Conservation (phyloP, 2,329 filamentous ascomycete species). For the Calonectria pseudoreteaudii region DNA sequence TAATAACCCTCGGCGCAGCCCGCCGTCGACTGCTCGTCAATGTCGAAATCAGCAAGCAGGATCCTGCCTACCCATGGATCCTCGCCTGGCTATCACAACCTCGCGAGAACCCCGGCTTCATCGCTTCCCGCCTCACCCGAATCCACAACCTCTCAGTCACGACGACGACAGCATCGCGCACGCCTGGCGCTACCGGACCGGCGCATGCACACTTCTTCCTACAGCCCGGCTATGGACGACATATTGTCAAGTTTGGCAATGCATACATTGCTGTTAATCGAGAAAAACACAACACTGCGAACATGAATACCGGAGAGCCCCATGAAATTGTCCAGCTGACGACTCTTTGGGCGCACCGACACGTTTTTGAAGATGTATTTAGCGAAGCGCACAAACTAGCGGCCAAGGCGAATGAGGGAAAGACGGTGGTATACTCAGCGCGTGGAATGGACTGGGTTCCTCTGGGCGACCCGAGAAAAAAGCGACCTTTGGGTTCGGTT, state of each 20-base stretch:
- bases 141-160: constrained; percentile 70
- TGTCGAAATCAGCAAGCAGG: constrained; percentile 94
- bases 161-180: constrained; percentile 70
- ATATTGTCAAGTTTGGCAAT: constrained; percentile 87
- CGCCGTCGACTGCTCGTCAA: constrained; percentile 91
- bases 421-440: constrained; percentile 91
- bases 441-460: constrained; percentile 86
- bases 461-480: constrained; percentile 86
- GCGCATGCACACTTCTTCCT: constrained; percentile 85
- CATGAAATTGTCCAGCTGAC: constrained; percentile 96
- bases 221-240: constrained; percentile 90
- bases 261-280: constrained; percentile 90
- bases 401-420: constrained; percentile 84
- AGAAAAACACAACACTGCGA: constrained; percentile 86
- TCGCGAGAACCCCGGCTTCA: constrained; percentile 72
- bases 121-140: constrained; percentile 68
- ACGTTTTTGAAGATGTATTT: constrained; percentile 92
- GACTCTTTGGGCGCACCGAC: constrained; percentile 87
- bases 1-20: constrained; percentile 78
- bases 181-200: constrained; percentile 71
- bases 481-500: constrained; percentile 89
- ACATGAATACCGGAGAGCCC: constrained; percentile 85
- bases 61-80: constrained; percentile 94
- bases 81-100: constrained; percentile 93
- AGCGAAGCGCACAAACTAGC: constrained; percentile 86